phyloP scores from a whole-genome alignment of 345 rosid genomes.

The Populus deltoides region DNA sequence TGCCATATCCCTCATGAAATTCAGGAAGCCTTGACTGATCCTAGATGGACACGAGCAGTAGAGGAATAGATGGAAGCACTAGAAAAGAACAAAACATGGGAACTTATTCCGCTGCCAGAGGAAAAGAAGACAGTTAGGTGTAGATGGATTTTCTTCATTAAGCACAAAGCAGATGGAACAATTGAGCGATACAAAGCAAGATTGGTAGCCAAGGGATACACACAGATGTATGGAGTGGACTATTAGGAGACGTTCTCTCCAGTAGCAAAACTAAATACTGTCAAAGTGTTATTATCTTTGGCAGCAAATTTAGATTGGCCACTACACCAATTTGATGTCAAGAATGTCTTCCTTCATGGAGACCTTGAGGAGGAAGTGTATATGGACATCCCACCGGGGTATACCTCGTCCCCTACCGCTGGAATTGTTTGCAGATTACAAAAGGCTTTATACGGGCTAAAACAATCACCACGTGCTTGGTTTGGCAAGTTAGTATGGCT shows the following conservation, averaged over 20 bases:
- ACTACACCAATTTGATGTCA: not conserved
- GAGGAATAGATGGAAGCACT: not conserved
- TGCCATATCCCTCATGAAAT: not conserved
- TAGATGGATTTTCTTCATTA: not conserved
- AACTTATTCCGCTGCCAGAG: fast-evolving
- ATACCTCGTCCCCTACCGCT: no score
- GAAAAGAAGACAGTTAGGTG: not conserved
- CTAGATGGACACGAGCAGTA: not conserved
- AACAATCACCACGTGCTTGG: not conserved
- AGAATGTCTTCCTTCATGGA: not conserved
- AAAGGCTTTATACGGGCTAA: no score
- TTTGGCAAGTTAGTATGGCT: not conserved
- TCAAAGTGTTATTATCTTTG: not conserved
- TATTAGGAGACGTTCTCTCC: not conserved
- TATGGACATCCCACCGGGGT: not conserved
- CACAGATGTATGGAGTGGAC: not conserved
- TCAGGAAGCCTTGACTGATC: not conserved
- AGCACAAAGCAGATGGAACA: not conserved
- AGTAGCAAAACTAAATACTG: not conserved
- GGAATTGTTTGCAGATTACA: no score
- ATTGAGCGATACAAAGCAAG: not conserved
- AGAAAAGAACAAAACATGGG: not conserved
- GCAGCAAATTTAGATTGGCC: not conserved
- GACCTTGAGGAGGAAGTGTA: not conserved
- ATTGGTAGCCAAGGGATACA: not conserved